Evolutionary conservation across 768 basidiomycete species (phyloP), one percentile per base, ranked within the genome.

Genomic region (Saitozyma sp.): DNA sequence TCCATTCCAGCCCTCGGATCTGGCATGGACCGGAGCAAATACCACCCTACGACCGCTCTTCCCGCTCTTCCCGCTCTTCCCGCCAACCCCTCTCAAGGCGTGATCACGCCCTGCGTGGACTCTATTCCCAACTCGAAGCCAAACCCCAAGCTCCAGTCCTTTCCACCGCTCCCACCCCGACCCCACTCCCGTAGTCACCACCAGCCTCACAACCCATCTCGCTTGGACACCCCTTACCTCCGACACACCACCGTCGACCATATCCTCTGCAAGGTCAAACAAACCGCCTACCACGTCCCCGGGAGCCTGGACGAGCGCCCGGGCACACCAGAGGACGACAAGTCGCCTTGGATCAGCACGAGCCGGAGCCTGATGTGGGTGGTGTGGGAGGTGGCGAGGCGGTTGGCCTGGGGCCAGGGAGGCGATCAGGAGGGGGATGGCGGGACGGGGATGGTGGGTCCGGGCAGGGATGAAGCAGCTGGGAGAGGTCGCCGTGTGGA

Each of bases 351-450:
- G 66, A 68, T 68, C 43, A 56, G 53, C 19, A 55, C 59, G 45
- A 52, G 55, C 1, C 10, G 51, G 17, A 54, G 40, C 16, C 43
- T 68, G 40, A 43, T 58, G 13, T 68, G 66, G 66, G 50, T 48
- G 20, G 52, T 64, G 14, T 68, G 66, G 66, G 63, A 68, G 38
- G 57, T 68, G 3, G 63, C 66, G 42, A 49, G 63, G 40, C 45
- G 62, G 16, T 41, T 67, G 10, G 51, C 45, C 1, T 48, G 56
- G 46, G 53, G 13, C 19, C 56, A 58, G 40, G 40, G 48, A 19
- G 54, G 16, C 6, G 56, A n/a, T n/a, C n/a, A 63, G 14, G 40
- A 48, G 41, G 19, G 56, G 42, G 17, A 53, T 54, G 50, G 46
- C 29, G 55, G n/a, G 50, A 37, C 19, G 48, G 38, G 16, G 60